Percentiles rank a stretch among this genome's conserved stretches.
These are phyloP conservation scores for Raffaelea albimanens DNA, from an alignment of 2,329 filamentous ascomycete species.

Conservation along the genomic window DNA sequence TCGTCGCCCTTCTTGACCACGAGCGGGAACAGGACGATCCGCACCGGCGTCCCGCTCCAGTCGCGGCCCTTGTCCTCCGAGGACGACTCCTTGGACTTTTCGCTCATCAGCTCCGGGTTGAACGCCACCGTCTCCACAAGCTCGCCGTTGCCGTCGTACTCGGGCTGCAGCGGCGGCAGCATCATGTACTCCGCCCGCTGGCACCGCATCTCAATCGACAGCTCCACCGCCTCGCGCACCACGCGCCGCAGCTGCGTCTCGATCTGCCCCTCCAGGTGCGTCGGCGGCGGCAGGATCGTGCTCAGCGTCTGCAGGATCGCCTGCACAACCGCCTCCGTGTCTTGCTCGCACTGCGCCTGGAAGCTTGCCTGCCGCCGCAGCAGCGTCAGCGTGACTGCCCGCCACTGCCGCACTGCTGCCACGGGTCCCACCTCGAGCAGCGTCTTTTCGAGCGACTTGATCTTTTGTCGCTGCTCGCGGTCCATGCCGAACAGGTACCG, in stretches of 20 bases:
- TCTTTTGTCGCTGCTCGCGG: constrained; percentile 90
- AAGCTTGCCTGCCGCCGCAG: constrained; percentile 76
- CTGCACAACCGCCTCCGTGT: constrained; percentile 92
- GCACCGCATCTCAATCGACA: constrained; percentile 94
- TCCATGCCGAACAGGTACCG: constrained; percentile 98
- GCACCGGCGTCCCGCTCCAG: constrained; percentile 48
- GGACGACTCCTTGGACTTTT: constrained; percentile 61
- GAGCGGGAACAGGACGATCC: constrained; percentile 88
- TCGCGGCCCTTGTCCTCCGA: constrained; percentile 18
- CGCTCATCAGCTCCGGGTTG: constrained; percentile 91
- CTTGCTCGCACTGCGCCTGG: constrained; percentile 69
- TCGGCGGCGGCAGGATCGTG: constrained; percentile 77
- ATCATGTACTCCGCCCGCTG: constrained; percentile 98
- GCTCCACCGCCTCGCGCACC: constrained; percentile 75
- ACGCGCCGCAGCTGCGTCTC: constrained; percentile 79
- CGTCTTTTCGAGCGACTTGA: constrained; percentile 90
- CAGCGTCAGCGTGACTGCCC: constrained; percentile 85
- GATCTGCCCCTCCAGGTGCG: constrained; percentile 70
- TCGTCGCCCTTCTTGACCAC: constrained; percentile 96
- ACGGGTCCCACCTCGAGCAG: constrained; percentile 79
- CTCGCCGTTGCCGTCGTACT: constrained; percentile 90
- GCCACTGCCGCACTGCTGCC: constrained; percentile 92
- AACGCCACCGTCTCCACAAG: constrained; percentile 80
- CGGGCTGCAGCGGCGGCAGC: constrained; percentile 87
- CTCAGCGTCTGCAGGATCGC: constrained; percentile 80